phyloP scores from a whole-genome alignment of 108 stramenopile genomes.

The Asterionellopsis glacialis region DNA sequence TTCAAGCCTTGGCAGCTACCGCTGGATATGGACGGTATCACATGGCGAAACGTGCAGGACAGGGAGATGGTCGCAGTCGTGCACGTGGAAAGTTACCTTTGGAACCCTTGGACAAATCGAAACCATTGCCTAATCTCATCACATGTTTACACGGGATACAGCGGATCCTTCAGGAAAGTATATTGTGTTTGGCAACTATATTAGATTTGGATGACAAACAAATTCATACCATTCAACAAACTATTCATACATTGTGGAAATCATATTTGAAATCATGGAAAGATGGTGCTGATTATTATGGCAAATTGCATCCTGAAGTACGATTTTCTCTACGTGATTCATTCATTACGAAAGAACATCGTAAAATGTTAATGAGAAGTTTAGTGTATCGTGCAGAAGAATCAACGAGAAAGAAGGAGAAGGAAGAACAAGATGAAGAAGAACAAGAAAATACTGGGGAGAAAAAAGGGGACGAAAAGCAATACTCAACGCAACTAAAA shows the following conservation, averaged over 20 bases:
- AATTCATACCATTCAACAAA: neutral
- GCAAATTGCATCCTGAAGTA: constrained; percentile 52
- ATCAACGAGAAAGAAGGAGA: neutral
- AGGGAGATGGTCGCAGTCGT: neutral
- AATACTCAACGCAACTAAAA: neutral
- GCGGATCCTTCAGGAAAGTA: constrained; percentile 34
- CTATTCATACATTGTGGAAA: constrained; percentile 41
- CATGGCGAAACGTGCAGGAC: constrained; percentile 1
- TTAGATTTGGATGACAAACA: constrained; percentile 15
- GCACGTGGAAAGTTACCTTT: constrained; percentile 16
- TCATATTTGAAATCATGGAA: constrained; percentile 55
- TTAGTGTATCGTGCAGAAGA: neutral
- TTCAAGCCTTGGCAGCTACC: constrained; percentile 31
- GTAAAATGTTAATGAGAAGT: constrained; percentile 19
- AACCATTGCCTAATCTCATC: constrained; percentile 35
- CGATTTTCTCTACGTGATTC: constrained; percentile 68
- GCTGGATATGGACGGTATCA: constrained; percentile 12
- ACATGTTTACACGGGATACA: constrained; percentile 52
- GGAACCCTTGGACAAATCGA: constrained; percentile 35
- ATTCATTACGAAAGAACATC: constrained; percentile 33
- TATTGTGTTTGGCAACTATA: constrained; percentile 26
- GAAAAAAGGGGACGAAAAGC: neutral
- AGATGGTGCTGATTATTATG: constrained; percentile 44
- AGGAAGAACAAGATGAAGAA: neutral
- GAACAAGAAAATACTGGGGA: neutral